A percentile compares a stretch with the other conserved stretches of the same genome.
Evolutionary conservation across 139 green algal genomes (phyloP).

Genomic region (Chlorella sp.): DNA sequence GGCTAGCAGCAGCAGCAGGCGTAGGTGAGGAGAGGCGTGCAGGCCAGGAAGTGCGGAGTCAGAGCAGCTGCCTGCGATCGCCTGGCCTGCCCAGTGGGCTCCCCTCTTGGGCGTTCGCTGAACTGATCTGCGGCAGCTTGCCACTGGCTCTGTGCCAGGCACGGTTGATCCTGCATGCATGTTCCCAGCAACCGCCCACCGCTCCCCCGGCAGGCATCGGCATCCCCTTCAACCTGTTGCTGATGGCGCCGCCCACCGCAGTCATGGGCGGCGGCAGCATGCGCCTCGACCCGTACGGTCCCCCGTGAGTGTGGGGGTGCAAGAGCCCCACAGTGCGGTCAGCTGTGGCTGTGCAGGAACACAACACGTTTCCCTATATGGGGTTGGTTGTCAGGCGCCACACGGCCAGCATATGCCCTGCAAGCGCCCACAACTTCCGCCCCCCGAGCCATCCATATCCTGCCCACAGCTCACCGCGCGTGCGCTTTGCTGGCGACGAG

Average conservation of each 20-base stretch:
- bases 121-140: background rate
- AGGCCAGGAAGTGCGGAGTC: background rate
- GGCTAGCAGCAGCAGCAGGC: conserved; percentile 25
- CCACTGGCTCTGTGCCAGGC: too few relatives aligned
- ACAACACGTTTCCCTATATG: too few relatives aligned
- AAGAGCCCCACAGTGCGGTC: too few relatives aligned
- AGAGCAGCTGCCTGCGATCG: too few relatives aligned
- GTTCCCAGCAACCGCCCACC: too few relatives aligned
- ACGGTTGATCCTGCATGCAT: too few relatives aligned
- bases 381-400: too few relatives aligned
- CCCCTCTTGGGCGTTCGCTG: too few relatives aligned
- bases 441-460: background rate
- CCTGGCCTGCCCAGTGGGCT: background rate
- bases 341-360: too few relatives aligned
- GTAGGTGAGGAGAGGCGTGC: background rate
- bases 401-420: too few relatives aligned
- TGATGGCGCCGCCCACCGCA: conserved; percentile 29
- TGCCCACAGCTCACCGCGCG: background rate
- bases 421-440: too few relatives aligned
- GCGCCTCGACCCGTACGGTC: background rate
- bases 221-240: conserved; percentile 41
- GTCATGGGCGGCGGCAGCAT: background rate
- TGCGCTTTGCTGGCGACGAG: conserved; percentile 18
- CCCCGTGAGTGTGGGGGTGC: too few relatives aligned
- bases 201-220: background rate